phyloP scores from a whole-genome alignment of 164 flowering plant species.

The Magnolia changhungtana region DNA sequence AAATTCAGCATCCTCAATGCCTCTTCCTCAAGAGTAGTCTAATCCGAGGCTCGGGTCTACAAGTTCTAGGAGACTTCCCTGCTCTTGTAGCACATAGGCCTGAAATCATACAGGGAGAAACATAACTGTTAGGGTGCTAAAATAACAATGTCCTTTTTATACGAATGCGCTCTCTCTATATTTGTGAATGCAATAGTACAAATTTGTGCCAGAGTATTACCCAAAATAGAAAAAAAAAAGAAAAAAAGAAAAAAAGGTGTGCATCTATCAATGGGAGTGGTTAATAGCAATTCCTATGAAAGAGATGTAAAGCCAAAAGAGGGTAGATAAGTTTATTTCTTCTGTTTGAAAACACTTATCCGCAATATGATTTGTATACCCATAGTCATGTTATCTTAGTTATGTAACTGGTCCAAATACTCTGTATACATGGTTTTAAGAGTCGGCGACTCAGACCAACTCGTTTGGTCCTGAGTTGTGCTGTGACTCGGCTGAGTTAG shows the following conservation, averaged over 20 bases:
- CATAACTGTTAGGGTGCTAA: too few relatives aligned
- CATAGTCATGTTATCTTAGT: background rate
- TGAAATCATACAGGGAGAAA: constrained; percentile 7
- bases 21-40: constrained; percentile 44
- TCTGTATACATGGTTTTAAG: too few relatives aligned
- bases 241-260: too few relatives aligned
- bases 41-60: constrained; percentile 62
- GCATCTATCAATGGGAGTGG: background rate
- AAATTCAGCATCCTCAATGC: constrained; percentile 54
- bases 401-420: too few relatives aligned
- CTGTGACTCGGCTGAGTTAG: too few relatives aligned
- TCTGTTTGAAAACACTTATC: background rate
- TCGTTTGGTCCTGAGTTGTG: too few relatives aligned
- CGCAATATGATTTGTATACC: background rate
- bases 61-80: constrained; percentile 66
- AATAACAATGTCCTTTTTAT: too few relatives aligned
- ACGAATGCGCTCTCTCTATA: background rate
- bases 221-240: background rate
- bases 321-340: background rate
- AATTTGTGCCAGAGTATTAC: too few relatives aligned
- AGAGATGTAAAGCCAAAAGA: background rate
- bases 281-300: background rate
- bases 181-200: background rate
- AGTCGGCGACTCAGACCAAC: too few relatives aligned
- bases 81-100: constrained; percentile 70